phyloP scores from a whole-genome alignment of 2,329 filamentous ascomycete genomes.

The Exophiala viscosa region DNA sequence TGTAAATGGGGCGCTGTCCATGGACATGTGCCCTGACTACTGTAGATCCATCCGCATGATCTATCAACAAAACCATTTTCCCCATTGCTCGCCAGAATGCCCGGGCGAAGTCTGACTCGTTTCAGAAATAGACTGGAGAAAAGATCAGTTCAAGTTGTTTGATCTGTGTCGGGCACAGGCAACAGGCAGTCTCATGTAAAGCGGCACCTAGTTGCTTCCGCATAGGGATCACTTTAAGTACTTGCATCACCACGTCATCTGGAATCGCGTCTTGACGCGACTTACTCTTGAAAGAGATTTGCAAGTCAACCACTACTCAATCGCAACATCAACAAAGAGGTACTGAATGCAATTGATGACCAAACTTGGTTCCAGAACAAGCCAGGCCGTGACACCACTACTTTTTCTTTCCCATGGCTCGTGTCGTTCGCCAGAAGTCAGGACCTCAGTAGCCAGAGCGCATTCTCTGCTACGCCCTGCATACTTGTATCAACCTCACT shows the following conservation, averaged over 20 bases:
- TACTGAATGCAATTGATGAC: slow-evolving; percentile 12
- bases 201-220: too few species aligned
- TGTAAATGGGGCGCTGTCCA: too few species aligned
- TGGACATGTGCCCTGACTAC: too few species aligned
- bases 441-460: not conserved
- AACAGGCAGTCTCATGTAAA: not conserved
- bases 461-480: not conserved
- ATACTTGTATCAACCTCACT: not conserved
- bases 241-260: not conserved
- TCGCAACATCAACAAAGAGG: not conserved
- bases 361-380: not conserved
- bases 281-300: not conserved
- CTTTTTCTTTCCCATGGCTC: not conserved
- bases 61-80: too few species aligned
- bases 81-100: too few species aligned
- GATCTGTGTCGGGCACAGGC: not conserved
- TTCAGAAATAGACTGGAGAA: too few species aligned
- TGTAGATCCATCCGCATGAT: too few species aligned
- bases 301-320: not conserved
- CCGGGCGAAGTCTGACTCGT: too few species aligned
- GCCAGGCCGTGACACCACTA: not conserved
- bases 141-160: not conserved
- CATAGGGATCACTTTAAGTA: not conserved
- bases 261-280: not conserved
- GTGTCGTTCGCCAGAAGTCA: not conserved